These are phyloP conservation scores for Cladobotryum mycophilum DNA, from an alignment of 2,329 filamentous ascomycete species.

Conservation along the genomic window DNA sequence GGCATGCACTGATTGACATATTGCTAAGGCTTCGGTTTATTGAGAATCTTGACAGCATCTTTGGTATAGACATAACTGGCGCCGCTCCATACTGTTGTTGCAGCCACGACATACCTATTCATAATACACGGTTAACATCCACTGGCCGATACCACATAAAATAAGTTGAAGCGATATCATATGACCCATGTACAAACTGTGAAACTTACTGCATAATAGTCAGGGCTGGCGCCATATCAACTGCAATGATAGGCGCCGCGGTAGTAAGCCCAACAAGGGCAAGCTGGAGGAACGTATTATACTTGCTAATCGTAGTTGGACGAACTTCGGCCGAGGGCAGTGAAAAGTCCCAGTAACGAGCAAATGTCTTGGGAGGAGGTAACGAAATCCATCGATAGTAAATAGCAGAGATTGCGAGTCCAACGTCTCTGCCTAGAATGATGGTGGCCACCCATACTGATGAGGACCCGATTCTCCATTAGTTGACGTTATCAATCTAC, in stretches of 20 bases:
- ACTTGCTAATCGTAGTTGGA: conserved; percentile 78
- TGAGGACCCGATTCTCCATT: not conserved
- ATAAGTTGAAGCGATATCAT: not conserved
- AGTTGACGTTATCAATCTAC: not conserved
- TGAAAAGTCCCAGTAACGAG: conserved; percentile 94
- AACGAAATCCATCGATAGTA: conserved; percentile 96
- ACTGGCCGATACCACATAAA: too few species aligned
- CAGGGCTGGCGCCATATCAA: conserved; percentile 49
- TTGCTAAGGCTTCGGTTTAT: conserved; percentile 18
- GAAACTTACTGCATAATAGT: conserved; percentile 56
- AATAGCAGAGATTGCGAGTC: conserved; percentile 76
- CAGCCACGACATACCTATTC: conserved; percentile 71
- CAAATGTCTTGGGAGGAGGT: conserved; percentile 86
- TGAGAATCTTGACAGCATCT: conserved; percentile 82
- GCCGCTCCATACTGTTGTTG: conserved; percentile 89
- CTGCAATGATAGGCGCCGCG: conserved; percentile 66
- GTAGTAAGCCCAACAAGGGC: conserved; percentile 80
- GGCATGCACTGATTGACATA: not conserved
- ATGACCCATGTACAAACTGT: not conserved
- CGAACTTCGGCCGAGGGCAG: conserved; percentile 80
- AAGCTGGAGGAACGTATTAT: conserved; percentile 90
- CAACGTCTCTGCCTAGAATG: conserved; percentile 83
- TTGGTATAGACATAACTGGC: conserved; percentile 87
- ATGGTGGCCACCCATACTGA: conserved; percentile 80
- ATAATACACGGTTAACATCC: not conserved